Evolutionary conservation across 192 early-diverging fungal species (phyloP).

Genomic region (Coemansia sp.): DNA sequence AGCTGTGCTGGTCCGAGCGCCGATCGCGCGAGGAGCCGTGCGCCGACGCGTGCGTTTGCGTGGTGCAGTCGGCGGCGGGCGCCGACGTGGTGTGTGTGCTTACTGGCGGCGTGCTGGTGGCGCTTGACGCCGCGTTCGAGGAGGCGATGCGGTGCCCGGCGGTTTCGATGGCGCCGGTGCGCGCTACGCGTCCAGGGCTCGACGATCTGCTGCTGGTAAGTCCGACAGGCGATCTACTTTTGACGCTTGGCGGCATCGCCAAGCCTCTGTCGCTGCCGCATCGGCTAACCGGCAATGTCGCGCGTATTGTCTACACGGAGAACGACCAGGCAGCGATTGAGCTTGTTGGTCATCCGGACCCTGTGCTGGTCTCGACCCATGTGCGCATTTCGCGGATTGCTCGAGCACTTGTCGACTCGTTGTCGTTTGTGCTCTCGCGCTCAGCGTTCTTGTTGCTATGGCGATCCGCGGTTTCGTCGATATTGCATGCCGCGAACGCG

Average conservation of each 20-base stretch:
- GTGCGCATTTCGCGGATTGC: conserved; percentile 18
- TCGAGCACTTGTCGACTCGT: conserved; percentile 4
- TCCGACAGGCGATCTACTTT: conserved; percentile 7
- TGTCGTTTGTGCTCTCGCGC: conserved; percentile 33
- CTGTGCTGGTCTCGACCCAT: background rate
- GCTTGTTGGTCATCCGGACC: background rate
- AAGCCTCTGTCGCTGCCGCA: conserved; percentile 10
- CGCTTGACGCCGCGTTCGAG: conserved; percentile 18
- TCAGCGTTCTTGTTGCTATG: conserved; percentile 10
- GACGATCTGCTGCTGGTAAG: conserved; percentile 36
- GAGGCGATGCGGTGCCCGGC: conserved; percentile 35
- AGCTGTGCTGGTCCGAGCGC: conserved; percentile 32
- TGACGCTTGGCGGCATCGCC: conserved; percentile 9
- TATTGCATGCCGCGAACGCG: background rate
- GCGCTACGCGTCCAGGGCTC: conserved; percentile 7
- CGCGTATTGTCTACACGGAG: conserved; percentile 8
- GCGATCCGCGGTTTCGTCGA: conserved; percentile 11
- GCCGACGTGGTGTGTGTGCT: conserved; percentile 33
- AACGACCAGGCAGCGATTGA: conserved; percentile 2
- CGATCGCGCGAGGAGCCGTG: conserved; percentile 8
- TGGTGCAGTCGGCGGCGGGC: conserved; percentile 26
- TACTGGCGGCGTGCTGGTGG: conserved; percentile 10
- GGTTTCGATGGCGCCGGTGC: conserved; percentile 16
- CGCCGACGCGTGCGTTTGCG: conserved; percentile 17
- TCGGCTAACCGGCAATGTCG: background rate